Conservation (phyloP, 495 filamentous ascomycete species). For the Aspergillus wentii region DNA sequence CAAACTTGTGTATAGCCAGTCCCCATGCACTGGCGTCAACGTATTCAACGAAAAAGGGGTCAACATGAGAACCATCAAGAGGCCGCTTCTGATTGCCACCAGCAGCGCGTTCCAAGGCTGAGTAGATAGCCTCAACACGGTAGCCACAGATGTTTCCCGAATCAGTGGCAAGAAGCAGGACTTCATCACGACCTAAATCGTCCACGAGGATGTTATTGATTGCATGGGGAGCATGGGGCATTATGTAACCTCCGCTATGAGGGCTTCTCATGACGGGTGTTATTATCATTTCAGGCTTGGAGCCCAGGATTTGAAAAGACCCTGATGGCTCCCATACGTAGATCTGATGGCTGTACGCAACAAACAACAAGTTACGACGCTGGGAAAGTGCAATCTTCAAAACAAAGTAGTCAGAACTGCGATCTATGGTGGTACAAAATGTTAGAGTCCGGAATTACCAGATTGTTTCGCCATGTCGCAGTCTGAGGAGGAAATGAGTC, state of each 20-base stretch:
- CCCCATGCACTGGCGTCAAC: conserved; percentile 85
- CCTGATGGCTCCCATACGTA: conserved; percentile 69
- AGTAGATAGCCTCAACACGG: conserved; percentile 55
- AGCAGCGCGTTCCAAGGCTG: conserved; percentile 32
- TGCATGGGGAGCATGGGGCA: conserved; percentile 54
- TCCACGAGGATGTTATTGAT: conserved; percentile 79
- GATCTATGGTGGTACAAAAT: background rate
- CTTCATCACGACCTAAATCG: conserved; percentile 74
- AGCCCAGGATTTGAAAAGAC: conserved; percentile 57
- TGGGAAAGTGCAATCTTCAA: conserved; percentile 51
- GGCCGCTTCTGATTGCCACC: conserved; percentile 18
- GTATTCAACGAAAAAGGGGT: conserved; percentile 67
- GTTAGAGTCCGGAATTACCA: too few species aligned
- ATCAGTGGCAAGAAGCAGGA: conserved; percentile 71
- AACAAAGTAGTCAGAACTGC: background rate
- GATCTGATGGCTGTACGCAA: conserved; percentile 66
- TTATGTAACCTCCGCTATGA: conserved; percentile 49
- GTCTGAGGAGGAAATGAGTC: conserved; percentile 24
- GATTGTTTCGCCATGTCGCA: conserved; percentile 45
- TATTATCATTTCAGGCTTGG: conserved; percentile 60
- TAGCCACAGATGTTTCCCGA: conserved; percentile 88
- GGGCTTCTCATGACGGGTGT: conserved; percentile 50
- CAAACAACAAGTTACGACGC: conserved; percentile 65
- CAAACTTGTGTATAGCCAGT: conserved; percentile 73
- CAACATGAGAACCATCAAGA: conserved; percentile 24